Percentiles rank a stretch among this genome's conserved stretches.
Evolutionary conservation across 2,329 filamentous ascomycete species (phyloP).

Genomic region (Raffaelea albimanens): DNA sequence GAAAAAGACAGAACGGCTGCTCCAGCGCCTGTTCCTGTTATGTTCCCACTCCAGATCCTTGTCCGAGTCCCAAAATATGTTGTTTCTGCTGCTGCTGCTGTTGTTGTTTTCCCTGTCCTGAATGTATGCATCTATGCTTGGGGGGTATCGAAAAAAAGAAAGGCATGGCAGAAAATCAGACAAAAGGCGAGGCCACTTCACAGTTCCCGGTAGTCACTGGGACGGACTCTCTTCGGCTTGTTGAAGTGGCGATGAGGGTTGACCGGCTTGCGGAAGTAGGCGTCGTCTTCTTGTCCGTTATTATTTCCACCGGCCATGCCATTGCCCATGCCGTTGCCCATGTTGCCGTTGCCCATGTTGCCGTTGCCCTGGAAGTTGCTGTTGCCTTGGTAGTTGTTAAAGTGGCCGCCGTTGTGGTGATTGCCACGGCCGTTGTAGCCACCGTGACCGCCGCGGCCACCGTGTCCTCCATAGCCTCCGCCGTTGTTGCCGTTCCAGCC

Average conservation of each 20-base stretch:
- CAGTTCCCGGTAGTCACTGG: slow-evolving; percentile 84
- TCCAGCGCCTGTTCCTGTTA: too few relatives aligned
- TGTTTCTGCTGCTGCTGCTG: too few relatives aligned
- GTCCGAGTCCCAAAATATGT: background rate
- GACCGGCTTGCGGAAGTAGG: slow-evolving; percentile 91
- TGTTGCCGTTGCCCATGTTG: slow-evolving; percentile 13
- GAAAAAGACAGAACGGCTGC: too few relatives aligned
- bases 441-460: background rate
- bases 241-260: slow-evolving; percentile 89
- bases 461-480: slow-evolving; percentile 11
- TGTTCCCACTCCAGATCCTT: too few relatives aligned
- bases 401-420: background rate
- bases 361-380: slow-evolving; percentile 5
- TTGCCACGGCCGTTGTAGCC: slow-evolving; percentile 9
- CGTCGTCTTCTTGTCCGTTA: slow-evolving; percentile 66
- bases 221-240: slow-evolving; percentile 66
- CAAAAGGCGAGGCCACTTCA: slow-evolving; percentile 24
- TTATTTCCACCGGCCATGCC: slow-evolving; percentile 12
- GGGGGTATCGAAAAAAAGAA: too few relatives aligned
- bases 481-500: slow-evolving; percentile 17
- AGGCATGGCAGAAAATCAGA: too few relatives aligned
- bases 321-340: slow-evolving; percentile 18
- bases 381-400: slow-evolving; percentile 2
- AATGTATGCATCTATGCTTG: too few relatives aligned
- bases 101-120: too few relatives aligned